Conservation (phyloP, 2,329 filamentous ascomycete species). For the Fusarium avenaceum region DNA sequence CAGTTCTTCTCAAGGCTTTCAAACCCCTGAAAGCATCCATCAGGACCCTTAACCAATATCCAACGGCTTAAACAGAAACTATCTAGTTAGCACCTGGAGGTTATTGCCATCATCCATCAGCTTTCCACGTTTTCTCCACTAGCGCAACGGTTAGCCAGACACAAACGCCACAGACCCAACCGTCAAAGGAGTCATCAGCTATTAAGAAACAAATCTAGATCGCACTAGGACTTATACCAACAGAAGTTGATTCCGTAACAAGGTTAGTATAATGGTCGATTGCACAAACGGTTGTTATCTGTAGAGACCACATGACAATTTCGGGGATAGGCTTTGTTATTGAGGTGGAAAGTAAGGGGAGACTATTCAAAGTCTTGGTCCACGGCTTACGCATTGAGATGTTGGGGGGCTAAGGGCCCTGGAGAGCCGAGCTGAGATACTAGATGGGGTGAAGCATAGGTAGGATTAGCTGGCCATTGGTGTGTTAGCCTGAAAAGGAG, state of each 20-base stretch:
- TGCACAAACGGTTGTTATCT: background rate
- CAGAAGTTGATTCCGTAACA: background rate
- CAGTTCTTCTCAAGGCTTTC: background rate
- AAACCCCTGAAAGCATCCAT: background rate
- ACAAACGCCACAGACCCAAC: slow-evolving; percentile 35
- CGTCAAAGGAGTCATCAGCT: slow-evolving; percentile 11
- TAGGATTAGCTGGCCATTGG: fast-evolving
- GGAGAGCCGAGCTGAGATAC: background rate
- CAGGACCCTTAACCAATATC: background rate
- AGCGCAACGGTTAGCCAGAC: slow-evolving; percentile 23
- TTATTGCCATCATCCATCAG: slow-evolving; percentile 16
- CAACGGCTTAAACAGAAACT: background rate
- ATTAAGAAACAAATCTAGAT: slow-evolving; percentile 23
- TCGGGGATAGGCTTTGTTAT: background rate
- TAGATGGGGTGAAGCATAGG: background rate
- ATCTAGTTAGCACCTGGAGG: slow-evolving; percentile 7
- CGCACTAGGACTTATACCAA: background rate
- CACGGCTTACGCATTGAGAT: slow-evolving; percentile 13
- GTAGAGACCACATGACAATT: background rate
- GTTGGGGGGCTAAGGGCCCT: background rate
- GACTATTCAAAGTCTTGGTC: slow-evolving; percentile 27
- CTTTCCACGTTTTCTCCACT: background rate
- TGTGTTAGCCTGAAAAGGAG: background rate
- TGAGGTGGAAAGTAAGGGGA: slow-evolving; percentile 1
- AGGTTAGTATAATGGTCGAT: background rate